A percentile compares a stretch with the other conserved stretches of the same genome.
Evolutionary conservation across 352 stramenopile genomes (phyloP).

Genomic region (Bremia lactucae): DNA sequence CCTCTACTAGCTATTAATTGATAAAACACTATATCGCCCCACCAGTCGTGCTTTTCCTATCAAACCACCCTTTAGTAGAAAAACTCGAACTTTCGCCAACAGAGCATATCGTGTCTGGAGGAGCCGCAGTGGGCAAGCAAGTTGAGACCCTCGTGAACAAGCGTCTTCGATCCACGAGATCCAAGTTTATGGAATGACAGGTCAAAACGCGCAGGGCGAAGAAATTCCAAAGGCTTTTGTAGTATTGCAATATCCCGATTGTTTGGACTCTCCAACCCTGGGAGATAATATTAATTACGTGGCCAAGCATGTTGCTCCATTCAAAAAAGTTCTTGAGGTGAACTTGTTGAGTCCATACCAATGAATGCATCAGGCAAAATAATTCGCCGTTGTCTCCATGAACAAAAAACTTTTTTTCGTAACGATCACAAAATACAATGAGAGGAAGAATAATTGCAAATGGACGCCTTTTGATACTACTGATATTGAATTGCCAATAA

Average conservation of each 20-base stretch:
- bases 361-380: slow-evolving; percentile 89
- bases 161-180: slow-evolving; percentile 45
- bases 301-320: slow-evolving; percentile 58
- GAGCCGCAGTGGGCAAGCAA: slow-evolving; percentile 79
- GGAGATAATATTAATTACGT: slow-evolving; percentile 81
- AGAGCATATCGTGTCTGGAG: slow-evolving; percentile 68
- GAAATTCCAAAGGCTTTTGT: slow-evolving; percentile 85
- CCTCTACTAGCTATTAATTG: too few species aligned
- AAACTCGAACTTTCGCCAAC: slow-evolving; percentile 81
- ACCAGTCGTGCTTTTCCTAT: slow-evolving; percentile 23
- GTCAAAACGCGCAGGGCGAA: slow-evolving; percentile 69
- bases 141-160: slow-evolving; percentile 52
- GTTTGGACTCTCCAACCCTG: slow-evolving; percentile 27
- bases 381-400: slow-evolving; percentile 65
- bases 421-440: too few species aligned
- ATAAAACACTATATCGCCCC: slow-evolving; percentile 89
- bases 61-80: slow-evolving; percentile 61
- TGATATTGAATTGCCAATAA: too few species aligned
- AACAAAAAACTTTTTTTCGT: slow-evolving; percentile 23
- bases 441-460: too few species aligned
- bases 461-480: too few species aligned
- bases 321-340: slow-evolving; percentile 85
- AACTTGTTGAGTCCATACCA: slow-evolving; percentile 85
- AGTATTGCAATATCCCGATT: slow-evolving; percentile 45
- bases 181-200: slow-evolving; percentile 58